Conservation (phyloP, 2,329 filamentous ascomycete genomes). For the Rugonectria rugulosa region DNA sequence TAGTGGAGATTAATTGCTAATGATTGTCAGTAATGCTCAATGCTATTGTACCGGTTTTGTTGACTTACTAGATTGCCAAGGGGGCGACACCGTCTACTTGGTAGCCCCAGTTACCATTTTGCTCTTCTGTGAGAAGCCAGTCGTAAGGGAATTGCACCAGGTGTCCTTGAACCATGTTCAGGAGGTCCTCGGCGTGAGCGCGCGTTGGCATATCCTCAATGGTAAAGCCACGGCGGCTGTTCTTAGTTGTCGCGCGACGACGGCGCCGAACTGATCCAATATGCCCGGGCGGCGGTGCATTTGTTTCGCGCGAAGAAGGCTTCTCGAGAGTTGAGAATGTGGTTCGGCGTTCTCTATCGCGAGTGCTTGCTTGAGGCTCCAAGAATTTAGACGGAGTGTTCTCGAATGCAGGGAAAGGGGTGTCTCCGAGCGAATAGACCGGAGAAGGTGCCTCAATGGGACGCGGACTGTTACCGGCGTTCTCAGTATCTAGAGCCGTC, state of each 20-base stretch:
- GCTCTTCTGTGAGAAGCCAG: constrained; percentile 91
- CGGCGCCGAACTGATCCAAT: constrained; percentile 65
- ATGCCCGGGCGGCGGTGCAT: constrained; percentile 41
- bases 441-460: constrained; percentile 51
- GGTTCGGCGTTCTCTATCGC: constrained; percentile 57
- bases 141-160: constrained; percentile 95
- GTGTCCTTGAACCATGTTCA: constrained; percentile 85
- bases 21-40: constrained; percentile 37
- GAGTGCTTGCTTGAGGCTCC: constrained; percentile 46
- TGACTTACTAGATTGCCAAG: constrained; percentile 91
- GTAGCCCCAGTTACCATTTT: constrained; percentile 95
- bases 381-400: constrained; percentile 41
- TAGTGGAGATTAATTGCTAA: constrained; percentile 42
- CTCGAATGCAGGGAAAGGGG: constrained; percentile 59
- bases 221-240: constrained; percentile 69
- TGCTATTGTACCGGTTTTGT: not conserved
- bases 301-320: constrained; percentile 49
- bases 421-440: constrained; percentile 51
- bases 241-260: constrained; percentile 74
- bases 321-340: constrained; percentile 65
- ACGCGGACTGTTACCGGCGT: constrained; percentile 28
- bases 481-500: constrained; percentile 38
- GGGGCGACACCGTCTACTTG: constrained; percentile 96
- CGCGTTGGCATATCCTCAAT: constrained; percentile 79
- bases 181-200: constrained; percentile 80